phyloP scores from a whole-genome alignment of 1,284 basidiomycete species.

The Malassezia furfur region DNA sequence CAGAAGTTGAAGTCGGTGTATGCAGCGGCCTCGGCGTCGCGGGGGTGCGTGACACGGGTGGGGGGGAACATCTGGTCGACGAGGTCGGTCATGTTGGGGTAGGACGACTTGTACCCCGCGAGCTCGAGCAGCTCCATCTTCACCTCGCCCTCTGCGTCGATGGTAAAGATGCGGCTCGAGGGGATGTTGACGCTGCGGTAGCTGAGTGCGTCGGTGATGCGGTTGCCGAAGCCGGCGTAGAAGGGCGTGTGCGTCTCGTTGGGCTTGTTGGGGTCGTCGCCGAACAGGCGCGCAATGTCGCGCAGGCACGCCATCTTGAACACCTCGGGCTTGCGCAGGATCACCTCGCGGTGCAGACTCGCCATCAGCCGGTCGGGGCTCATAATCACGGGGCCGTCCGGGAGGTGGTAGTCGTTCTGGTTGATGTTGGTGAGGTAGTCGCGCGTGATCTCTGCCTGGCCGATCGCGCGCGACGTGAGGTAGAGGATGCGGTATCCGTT shows the following conservation, averaged over 20 bases:
- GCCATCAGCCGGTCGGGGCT: conserved; percentile 92
- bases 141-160: conserved; percentile 87
- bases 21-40: conserved; percentile 59
- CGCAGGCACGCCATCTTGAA: conserved; percentile 99
- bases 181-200: conserved; percentile 93
- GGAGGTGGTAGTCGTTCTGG: conserved; percentile 88
- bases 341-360: conserved; percentile 67
- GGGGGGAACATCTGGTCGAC: conserved; percentile 99
- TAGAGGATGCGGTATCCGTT: conserved; percentile 99
- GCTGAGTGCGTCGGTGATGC: conserved; percentile 93
- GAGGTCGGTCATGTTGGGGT: conserved; percentile 94
- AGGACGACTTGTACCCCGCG: conserved; percentile 93
- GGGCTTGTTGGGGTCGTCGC: conserved; percentile 50
- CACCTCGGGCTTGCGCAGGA: conserved; percentile 77
- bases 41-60: conserved; percentile 63
- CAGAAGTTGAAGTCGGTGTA: conserved; percentile 97
- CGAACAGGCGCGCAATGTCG: conserved; percentile 88
- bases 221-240: conserved; percentile 95
- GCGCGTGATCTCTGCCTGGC: conserved; percentile 91
- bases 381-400: conserved; percentile 98
- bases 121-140: conserved; percentile 93
- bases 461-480: conserved; percentile 91
- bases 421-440: conserved; percentile 91
- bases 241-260: conserved; percentile 56
- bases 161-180: conserved; percentile 91